phyloP scores from a whole-genome alignment of 2,329 filamentous ascomycete genomes.

The Orbilia oligospora region DNA sequence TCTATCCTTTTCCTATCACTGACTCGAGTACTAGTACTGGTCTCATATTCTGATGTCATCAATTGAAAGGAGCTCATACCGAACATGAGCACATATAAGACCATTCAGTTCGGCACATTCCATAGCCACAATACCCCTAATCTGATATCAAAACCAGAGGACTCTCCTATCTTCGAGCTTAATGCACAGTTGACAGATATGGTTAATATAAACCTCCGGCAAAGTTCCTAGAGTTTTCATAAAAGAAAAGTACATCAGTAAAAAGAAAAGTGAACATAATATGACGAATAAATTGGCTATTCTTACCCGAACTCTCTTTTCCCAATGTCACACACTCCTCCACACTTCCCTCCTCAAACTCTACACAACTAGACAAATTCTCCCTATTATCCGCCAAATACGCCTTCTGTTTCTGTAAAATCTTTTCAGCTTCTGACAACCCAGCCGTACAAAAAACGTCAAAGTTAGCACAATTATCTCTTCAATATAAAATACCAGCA shows the following conservation, averaged over 20 bases:
- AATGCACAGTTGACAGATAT: conserved; percentile 45
- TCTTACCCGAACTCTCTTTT: conserved; percentile 23
- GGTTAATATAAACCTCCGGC: conserved; percentile 37
- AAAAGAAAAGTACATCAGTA: not conserved
- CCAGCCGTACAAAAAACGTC: not conserved
- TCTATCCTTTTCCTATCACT: not conserved
- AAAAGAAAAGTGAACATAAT: not conserved
- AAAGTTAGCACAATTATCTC: not conserved
- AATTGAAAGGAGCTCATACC: not conserved
- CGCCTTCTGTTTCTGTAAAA: conserved; percentile 19
- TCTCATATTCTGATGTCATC: too few relatives aligned
- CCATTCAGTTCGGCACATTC: not conserved
- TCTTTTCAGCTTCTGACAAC: conserved; percentile 21
- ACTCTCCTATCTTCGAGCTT: not conserved
- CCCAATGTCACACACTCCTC: conserved; percentile 22
- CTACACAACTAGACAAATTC: conserved; percentile 26
- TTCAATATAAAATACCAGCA: too few relatives aligned
- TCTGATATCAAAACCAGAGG: too few relatives aligned
- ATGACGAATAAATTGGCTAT: too few relatives aligned
- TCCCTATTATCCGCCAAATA: conserved; percentile 41
- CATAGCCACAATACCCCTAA: not conserved
- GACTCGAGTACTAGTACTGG: too few relatives aligned
- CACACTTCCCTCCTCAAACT: conserved; percentile 27
- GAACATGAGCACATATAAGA: conserved; percentile 28
- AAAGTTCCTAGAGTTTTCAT: conserved; percentile 3